A percentile compares a stretch with the other conserved stretches of the same genome.
Evolutionary conservation across 495 filamentous ascomycete species (phyloP).

Genomic region (Annulohypoxylon stygium): DNA sequence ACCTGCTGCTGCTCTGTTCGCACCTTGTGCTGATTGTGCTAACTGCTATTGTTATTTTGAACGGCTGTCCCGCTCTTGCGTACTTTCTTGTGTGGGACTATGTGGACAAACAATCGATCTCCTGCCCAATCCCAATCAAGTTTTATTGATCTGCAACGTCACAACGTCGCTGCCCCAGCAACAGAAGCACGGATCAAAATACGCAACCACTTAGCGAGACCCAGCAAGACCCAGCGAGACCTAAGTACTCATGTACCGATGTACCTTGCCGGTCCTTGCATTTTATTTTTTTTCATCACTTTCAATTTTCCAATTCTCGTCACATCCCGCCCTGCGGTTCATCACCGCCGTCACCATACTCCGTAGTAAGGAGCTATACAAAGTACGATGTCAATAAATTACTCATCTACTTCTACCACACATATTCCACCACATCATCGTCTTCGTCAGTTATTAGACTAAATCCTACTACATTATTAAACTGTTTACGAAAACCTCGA

Average conservation of each 20-base stretch:
- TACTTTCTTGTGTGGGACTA: background rate
- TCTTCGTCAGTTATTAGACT: background rate
- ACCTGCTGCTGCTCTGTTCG: conserved; percentile 2
- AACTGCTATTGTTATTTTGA: conserved; percentile 20
- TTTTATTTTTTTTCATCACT: conserved; percentile 4
- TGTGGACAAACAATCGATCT: conserved; percentile 48
- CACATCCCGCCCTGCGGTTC: conserved; percentile 23
- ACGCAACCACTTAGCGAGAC: conserved; percentile 16
- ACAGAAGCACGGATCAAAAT: conserved; percentile 35
- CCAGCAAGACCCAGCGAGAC: background rate
- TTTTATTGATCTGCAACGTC: conserved; percentile 42
- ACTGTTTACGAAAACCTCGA: background rate
- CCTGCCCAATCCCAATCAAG: conserved; percentile 44
- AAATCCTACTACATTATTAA: background rate
- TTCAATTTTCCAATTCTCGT: conserved; percentile 23
- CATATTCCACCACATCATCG: conserved; percentile 29
- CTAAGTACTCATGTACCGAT: background rate
- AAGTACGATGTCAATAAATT: conserved; percentile 11
- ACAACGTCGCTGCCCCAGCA: conserved; percentile 44
- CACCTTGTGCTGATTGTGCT: background rate
- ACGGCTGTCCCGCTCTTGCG: conserved; percentile 30
- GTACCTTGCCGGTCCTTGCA: conserved; percentile 4
- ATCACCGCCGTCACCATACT: conserved; percentile 11
- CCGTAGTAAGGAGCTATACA: too few species aligned
- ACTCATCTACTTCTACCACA: conserved; percentile 13